Conservation (phyloP, 73 alveolate species). For the Stentor coeruleus region DNA sequence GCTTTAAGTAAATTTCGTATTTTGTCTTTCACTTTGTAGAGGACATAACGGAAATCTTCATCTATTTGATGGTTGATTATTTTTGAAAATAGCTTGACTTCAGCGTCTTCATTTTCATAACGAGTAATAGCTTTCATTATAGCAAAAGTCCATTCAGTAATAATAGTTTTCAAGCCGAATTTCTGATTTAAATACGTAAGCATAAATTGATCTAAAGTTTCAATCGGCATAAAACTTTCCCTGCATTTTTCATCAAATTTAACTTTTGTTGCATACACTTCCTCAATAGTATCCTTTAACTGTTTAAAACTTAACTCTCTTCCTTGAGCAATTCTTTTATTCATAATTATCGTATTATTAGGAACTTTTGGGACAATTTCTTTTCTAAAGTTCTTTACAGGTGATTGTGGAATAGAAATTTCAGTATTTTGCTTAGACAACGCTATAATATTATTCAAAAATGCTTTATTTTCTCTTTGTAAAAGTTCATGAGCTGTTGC, state of each 20-base stretch:
- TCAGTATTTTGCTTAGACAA: constrained; percentile 35
- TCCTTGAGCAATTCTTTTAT: neutral
- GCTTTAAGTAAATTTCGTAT: constrained; percentile 55
- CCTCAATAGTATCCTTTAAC: constrained; percentile 68
- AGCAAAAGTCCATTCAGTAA: constrained; percentile 79
- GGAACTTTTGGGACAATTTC: constrained; percentile 11
- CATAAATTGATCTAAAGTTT: constrained; percentile 86
- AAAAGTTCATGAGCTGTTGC: constrained; percentile 27
- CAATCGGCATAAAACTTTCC: constrained; percentile 67
- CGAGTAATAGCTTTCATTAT: constrained; percentile 70
- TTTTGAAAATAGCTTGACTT: constrained; percentile 77
- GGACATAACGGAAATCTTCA: constrained; percentile 70
- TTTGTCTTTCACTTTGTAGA: constrained; percentile 52
- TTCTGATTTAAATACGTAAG: constrained; percentile 74
- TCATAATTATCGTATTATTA: neutral
- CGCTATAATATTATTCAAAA: constrained; percentile 32
- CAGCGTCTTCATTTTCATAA: constrained; percentile 69
- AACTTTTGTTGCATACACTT: constrained; percentile 62
- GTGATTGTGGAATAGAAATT: constrained; percentile 14
- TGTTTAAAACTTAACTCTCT: constrained; percentile 43
- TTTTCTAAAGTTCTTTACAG: constrained; percentile 17
- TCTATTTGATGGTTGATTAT: constrained; percentile 79
- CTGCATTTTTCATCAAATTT: constrained; percentile 71
- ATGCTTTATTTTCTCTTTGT: constrained; percentile 50
- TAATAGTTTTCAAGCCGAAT: constrained; percentile 82